Percentiles rank a stretch among this genome's conserved stretches.
Evolutionary conservation across 257 asterid species (phyloP).

Genomic region (Salvia splendens): DNA sequence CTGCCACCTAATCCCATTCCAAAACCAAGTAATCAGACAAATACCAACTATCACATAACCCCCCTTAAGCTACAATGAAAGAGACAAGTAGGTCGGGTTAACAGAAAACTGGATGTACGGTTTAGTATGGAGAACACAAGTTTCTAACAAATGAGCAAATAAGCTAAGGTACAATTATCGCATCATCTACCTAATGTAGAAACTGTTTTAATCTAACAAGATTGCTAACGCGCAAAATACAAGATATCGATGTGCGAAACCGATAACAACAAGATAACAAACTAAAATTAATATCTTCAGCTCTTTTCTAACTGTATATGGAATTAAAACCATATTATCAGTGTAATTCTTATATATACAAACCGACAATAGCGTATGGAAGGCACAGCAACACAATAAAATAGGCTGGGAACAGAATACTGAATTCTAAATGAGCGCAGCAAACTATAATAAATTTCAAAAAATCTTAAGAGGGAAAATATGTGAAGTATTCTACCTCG

Average conservation of each 20-base stretch:
- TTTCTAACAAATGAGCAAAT: neutral
- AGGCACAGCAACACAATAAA: conserved; percentile 1
- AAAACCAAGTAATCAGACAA: conserved; percentile 23
- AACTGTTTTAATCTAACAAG: neutral
- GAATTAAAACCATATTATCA: conserved; percentile 2
- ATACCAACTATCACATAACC: conserved; percentile 21
- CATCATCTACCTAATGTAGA: conserved; percentile 1
- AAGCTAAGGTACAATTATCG: conserved; percentile 8
- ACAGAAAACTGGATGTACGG: neutral
- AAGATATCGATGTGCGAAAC: no score
- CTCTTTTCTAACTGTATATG: neutral
- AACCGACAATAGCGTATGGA: neutral
- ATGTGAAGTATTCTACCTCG: conserved; percentile 47
- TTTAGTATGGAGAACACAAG: neutral
- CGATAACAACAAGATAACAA: neutral
- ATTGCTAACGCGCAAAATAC: neutral
- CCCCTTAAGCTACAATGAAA: neutral
- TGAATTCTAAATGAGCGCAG: conserved; percentile 9
- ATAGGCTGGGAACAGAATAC: conserved; percentile 4
- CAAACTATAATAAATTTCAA: neutral
- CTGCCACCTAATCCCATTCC: conserved; percentile 64
- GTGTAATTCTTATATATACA: conserved; percentile 4
- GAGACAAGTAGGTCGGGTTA: conserved; percentile 14
- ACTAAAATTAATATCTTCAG: neutral
- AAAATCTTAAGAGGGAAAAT: neutral